Base-by-base conservation (phyloP, 768 basidiomycete genomes). In the Lactarius quietus region DNA sequence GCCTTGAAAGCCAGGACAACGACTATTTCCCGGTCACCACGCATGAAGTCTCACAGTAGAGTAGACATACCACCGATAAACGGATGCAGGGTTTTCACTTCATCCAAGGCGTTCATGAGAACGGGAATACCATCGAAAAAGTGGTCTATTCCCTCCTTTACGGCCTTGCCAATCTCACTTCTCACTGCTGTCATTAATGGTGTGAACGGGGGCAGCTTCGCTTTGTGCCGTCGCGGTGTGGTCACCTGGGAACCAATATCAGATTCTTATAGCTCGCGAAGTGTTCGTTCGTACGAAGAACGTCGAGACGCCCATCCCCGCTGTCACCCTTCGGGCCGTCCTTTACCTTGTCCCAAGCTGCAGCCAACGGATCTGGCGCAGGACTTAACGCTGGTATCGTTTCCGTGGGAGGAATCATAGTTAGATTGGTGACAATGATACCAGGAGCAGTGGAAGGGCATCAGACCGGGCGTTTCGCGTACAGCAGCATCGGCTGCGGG, bases 291-390 rank as follows among this genome's bases (percentile, higher is more conserved):
- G 26, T 12, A 57, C 65, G 23, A 35, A 38, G 17, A 3, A 14
- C 14, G 43, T 29, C 14, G 20, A n/a, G 23, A n/a, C n/a, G 17
- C 12, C n/a, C n/a, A n/a, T n/a, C n/a, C n/a, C n/a, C n/a, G n/a
- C 6, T 43, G 3, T 18, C 2, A 31, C 20, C 10, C 6, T 17
- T 53, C 14, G 45, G 29, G 23, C 31, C 38, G 10, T n/a, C 45
- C 23, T 66, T 62, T 33, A 57, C 60, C 20, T n/a, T 8, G 9
- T 62, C 29, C 55, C 41, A 65, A 10, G 48, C 43, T 18, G 48
- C 48, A 3, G 43, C 7, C 6, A 66, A 29, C 38, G 17, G 29
- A 60, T 66, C 60, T 35, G 45, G 23, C 29, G 29, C 31, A 26
- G 45, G 56, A 3, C 8, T 29, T n/a, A 28, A 6, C 28, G 56